Evolutionary conservation across 2,329 filamentous ascomycete genomes (phyloP), one percentile per base, ranked within the genome.

Genomic region (Raffaelea deltoideospora): DNA sequence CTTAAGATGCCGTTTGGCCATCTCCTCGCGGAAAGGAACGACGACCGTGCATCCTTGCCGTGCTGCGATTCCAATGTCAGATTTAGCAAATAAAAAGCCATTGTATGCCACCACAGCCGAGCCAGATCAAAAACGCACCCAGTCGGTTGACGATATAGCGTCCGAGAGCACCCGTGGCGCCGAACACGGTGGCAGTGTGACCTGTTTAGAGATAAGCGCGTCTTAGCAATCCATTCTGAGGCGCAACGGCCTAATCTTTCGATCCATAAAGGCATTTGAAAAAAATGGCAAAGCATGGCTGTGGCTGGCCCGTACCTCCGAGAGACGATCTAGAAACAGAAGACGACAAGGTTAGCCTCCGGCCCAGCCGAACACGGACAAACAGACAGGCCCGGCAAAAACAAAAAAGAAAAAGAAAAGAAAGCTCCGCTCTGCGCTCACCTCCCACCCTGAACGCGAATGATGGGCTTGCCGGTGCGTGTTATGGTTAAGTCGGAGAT

Each of bases 131-230:
- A 33, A 37, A 42, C 60, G 46, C 56, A 70, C 86, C 86, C 55
- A 98, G 71, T 58, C 85, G 75, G 64, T 95, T 94, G 55, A 98
- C 90, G 55, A 98, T 93, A 60, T 98, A 98, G 55, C 90, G 78
- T 55, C 90, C 90, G 38, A 98, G 66, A 58, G 93, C 88, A 46
- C 90, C 90, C 43, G 87, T 95, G 53, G 90, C 90, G 61, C 90
- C 90, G 63, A 98, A 98, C 51, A 98, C 88, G 41, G 90, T 98
- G 43, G 83, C 88, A 44, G 87, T 95, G 63, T 96, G 86, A 48
- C 88, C 88, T 85, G 60, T 48, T 41, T 37, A 35, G 29, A 3
- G 22, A 19, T 33, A 8, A 26, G 23, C 23, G 8, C 13, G 8
- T 26, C n/a, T n/a, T n/a, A n/a, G n/a, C n/a, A n/a, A n/a, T n/a